Conservation (phyloP, 2,329 filamentous ascomycete species). For the Aspergillus spinulosporus region DNA sequence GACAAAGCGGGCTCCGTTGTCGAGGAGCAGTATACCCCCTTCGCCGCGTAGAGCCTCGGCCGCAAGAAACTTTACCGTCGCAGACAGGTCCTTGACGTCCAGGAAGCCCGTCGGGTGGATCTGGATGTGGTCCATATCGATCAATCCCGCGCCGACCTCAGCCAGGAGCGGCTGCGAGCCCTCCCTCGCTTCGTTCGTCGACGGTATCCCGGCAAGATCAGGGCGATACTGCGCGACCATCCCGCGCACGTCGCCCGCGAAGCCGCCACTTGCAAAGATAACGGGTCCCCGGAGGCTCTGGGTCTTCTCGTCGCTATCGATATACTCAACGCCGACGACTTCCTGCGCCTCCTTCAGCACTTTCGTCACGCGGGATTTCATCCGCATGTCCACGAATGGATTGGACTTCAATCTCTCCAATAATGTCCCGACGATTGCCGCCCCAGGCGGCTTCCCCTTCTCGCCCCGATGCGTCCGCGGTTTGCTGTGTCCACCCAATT, state of each 20-base stretch:
- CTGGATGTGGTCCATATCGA: conserved; percentile 57
- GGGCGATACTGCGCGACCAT: conserved; percentile 58
- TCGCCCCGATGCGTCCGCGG: conserved; percentile 60
- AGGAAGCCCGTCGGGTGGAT: conserved; percentile 67
- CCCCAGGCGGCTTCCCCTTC: conserved; percentile 57
- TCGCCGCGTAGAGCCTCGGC: conserved; percentile 65
- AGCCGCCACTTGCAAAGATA: conserved; percentile 63
- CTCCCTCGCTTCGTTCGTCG: conserved; percentile 62
- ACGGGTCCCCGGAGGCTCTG: conserved; percentile 53
- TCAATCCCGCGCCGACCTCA: conserved; percentile 40
- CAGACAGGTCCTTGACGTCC: conserved; percentile 50
- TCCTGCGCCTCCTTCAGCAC: conserved; percentile 41
- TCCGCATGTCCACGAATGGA: conserved; percentile 54
- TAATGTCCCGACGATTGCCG: conserved; percentile 58
- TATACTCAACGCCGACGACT: conserved; percentile 57
- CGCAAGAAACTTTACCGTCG: conserved; percentile 61
- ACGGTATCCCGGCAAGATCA: conserved; percentile 60
- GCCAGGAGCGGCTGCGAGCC: conserved; percentile 53
- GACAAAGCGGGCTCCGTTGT: conserved; percentile 56
- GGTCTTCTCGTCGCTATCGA: conserved; percentile 33
- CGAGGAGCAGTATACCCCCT: conserved; percentile 57
- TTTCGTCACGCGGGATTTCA: conserved; percentile 54
- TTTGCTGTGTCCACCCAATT: conserved; percentile 60
- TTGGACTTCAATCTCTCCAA: conserved; percentile 53
- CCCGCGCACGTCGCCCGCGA: conserved; percentile 62